Base-by-base conservation (phyloP, 2,329 filamentous ascomycete genomes). In the Nemania diffusa region DNA sequence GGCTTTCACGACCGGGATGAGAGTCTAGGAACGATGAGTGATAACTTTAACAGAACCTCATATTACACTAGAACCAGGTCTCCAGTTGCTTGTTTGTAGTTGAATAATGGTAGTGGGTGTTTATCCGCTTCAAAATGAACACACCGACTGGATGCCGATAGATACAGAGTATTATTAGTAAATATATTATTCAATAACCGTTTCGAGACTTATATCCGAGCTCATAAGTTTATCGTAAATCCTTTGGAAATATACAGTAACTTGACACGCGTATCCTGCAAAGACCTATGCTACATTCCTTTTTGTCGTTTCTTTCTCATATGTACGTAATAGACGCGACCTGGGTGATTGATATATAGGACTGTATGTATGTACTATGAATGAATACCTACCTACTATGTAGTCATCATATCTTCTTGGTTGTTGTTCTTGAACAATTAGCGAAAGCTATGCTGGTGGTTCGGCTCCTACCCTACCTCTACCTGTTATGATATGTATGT, bases 31-130 rank as follows among this genome's bases (percentile, higher is more conserved):
- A 40, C 5, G 22, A 57, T 56, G 48, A 13, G 48, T 61, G 37
- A 65, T 65, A 68, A 65, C 65, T 65, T 68, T 65, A 65, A 63
- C 27, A 46, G 40, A 55, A 66, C 58, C 27, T 67, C 64, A 50
- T 52, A 24, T 42, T 37, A 15, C 6, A 20, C 17, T 20, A 34
- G 27, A 27, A 26, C 7, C 15, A 11, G 32, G 27, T 22, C 11
- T 17, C 15, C 29, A 22, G 7, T 40, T n/a, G 7, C 20, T 57
- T 53, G 8, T 15, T 57, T 53, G 8, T 15, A 2, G 22, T 26
- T 27, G 24, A 40, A 62, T 27, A 32, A 15, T 4, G 32, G n/a
- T 46, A 6, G n/a, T 15, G 20, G n/a, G 50, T 6, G 24, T 32
- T 48, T 29, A 40, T 22, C 8, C 22, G 11, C 3, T 6, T 48